Percentiles rank a stretch among this genome's conserved stretches.
Evolutionary conservation across 2,329 filamentous ascomycete species (phyloP).

Genomic region (Aspergillus ochraceus): DNA sequence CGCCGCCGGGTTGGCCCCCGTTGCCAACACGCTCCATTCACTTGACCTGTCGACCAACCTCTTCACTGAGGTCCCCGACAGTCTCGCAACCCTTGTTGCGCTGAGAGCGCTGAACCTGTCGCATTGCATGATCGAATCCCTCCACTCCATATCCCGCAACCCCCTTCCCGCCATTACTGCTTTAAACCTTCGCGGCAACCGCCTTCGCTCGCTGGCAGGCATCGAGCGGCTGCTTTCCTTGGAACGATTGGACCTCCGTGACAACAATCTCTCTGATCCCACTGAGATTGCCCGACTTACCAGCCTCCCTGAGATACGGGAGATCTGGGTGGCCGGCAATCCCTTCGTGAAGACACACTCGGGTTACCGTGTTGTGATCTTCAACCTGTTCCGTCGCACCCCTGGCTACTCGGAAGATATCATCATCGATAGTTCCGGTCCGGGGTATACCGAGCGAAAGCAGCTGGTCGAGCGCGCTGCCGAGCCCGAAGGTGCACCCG

Average conservation of each 20-base stretch:
- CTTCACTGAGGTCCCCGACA: conserved; percentile 92
- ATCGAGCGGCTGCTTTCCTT: conserved; percentile 85
- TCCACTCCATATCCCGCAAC: conserved; percentile 81
- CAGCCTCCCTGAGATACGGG: conserved; percentile 83
- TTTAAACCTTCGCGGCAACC: conserved; percentile 85
- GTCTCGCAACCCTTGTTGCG: conserved; percentile 77
- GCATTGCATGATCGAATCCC: conserved; percentile 94
- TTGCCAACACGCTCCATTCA: conserved; percentile 86
- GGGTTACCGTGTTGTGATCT: conserved; percentile 83
- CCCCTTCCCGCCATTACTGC: conserved; percentile 89
- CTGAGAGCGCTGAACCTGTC: conserved; percentile 92
- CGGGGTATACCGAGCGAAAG: conserved; percentile 81
- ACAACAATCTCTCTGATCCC: conserved; percentile 88
- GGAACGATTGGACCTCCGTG: conserved; percentile 85
- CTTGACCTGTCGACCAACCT: conserved; percentile 91
- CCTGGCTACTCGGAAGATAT: conserved; percentile 91
- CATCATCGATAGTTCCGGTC: conserved; percentile 79
- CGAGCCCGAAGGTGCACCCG: conserved; percentile 72
- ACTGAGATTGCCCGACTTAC: conserved; percentile 87
- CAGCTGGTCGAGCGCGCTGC: conserved; percentile 79
- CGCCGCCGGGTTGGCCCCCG: conserved; percentile 71
- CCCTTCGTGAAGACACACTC: conserved; percentile 86
- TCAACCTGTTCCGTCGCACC: conserved; percentile 90
- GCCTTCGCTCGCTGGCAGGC: conserved; percentile 81
- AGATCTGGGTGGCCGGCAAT: conserved; percentile 91